phyloP scores from a whole-genome alignment of 2,329 filamentous ascomycete genomes.

The Metarhizium album region DNA sequence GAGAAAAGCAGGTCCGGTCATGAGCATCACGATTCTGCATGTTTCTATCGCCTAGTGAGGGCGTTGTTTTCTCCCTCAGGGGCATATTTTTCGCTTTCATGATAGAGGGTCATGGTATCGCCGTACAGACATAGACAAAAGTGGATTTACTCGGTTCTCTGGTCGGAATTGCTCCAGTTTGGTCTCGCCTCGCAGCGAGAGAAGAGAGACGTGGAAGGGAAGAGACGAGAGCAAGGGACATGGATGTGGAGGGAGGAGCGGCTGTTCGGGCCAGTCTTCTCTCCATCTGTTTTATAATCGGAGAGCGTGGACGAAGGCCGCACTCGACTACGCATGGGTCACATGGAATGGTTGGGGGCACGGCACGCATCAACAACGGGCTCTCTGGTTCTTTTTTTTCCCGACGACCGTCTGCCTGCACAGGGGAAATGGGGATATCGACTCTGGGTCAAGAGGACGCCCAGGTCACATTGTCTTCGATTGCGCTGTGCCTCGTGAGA shows the following conservation, averaged over 20 bases:
- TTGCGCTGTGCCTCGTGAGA: conserved; percentile 11
- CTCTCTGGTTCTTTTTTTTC: conserved; percentile 18
- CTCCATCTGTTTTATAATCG: conserved; percentile 22
- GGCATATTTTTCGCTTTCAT: conserved; percentile 31
- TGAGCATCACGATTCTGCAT: conserved; percentile 24
- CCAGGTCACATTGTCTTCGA: background rate
- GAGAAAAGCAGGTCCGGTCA: conserved; percentile 8
- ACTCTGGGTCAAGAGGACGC: background rate
- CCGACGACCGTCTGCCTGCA: conserved; percentile 12
- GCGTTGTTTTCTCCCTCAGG: conserved; percentile 19
- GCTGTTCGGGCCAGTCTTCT: conserved; percentile 22
- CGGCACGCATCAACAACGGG: conserved; percentile 19
- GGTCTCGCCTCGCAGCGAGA: conserved; percentile 20
- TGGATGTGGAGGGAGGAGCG: conserved; percentile 21
- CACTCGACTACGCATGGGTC: conserved; percentile 25
- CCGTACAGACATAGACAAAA: conserved; percentile 50
- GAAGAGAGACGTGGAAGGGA: conserved; percentile 15
- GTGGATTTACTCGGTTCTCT: conserved; percentile 53
- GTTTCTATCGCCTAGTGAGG: conserved; percentile 27
- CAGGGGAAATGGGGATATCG: background rate
- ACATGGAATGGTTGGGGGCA: conserved; percentile 26
- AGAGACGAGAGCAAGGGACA: conserved; percentile 19
- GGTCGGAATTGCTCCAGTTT: conserved; percentile 28
- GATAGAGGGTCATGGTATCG: conserved; percentile 35
- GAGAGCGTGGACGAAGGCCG: conserved; percentile 27